Evolutionary conservation across 1,284 basidiomycete genomes (phyloP).

Genomic region (Irpex lacteus): DNA sequence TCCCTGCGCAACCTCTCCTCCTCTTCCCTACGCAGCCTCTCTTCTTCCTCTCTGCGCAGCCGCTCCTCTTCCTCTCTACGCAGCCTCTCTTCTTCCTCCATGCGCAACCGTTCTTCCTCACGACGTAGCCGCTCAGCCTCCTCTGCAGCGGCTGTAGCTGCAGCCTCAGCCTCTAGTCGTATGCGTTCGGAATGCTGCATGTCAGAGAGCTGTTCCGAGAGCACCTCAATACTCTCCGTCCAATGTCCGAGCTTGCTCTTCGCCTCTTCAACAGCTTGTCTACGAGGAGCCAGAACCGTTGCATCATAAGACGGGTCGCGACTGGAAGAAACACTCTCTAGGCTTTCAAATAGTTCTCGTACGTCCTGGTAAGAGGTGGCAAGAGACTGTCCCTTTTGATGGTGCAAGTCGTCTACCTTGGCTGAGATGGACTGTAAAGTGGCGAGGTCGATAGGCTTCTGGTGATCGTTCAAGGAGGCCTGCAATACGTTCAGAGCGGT

Average conservation of each 20-base stretch:
- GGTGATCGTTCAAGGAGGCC: constrained; percentile 27
- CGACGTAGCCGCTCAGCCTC: constrained; percentile 14
- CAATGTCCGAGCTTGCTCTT: constrained; percentile 48
- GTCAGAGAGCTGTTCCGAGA: constrained; percentile 33
- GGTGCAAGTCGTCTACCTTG: constrained; percentile 35
- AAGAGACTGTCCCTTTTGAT: constrained; percentile 37
- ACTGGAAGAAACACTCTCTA: constrained; percentile 43
- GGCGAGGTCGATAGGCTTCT: constrained; percentile 25
- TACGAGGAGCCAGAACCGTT: constrained; percentile 43
- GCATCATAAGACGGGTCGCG: constrained; percentile 41
- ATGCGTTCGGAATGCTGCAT: constrained; percentile 31
- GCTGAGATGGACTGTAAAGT: constrained; percentile 35
- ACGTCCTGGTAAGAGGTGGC: constrained; percentile 48
- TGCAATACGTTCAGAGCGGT: constrained; percentile 37
- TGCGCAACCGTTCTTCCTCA: constrained; percentile 25
- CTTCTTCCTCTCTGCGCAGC: background rate
- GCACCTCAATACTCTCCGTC: constrained; percentile 38
- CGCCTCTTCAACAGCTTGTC: constrained; percentile 44
- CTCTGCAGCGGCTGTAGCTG: constrained; percentile 21
- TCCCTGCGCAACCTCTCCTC: constrained; percentile 22
- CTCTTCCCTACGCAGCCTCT: constrained; percentile 8
- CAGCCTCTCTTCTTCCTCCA: constrained; percentile 18
- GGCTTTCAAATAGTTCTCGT: constrained; percentile 46
- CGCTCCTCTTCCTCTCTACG: background rate
- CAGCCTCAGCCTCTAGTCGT: constrained; percentile 29